Evolutionary conservation across 148 eudicot species (phyloP), one percentile per base, ranked within the genome.

Genomic region (Diospyros lotus): DNA sequence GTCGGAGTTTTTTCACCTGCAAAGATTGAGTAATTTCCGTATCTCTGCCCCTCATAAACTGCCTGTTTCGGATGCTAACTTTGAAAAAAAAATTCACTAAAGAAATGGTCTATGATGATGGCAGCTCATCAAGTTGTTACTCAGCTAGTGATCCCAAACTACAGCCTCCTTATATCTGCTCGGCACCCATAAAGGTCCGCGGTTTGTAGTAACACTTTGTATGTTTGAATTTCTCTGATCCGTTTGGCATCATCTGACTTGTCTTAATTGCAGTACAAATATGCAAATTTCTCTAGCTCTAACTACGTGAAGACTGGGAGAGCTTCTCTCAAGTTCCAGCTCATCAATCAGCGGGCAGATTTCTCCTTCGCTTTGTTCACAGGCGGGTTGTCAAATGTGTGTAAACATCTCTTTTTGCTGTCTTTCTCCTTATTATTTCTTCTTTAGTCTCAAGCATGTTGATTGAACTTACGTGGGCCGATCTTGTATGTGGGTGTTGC

Each of bases 331-430:
- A 87, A 66, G 59, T 84, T 93, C 69, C 89, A 61, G 80, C 77
- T 93, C 76, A 93, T 91, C 73, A 93, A 93, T 86, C 98, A 93
- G 79, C 94, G 98, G 9, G 83, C 89, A 76, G 98, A 93, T 83
- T 89, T 89, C 85, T 85, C 98, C 8, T 91, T 93, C 75, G 97
- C 89, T 17, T 82, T 93, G 48, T 93, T 93, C 80, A 79, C 87
- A 48, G 98, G 98, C 18, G 97, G 98, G 2, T 72, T 91, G 61
- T 84, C 87, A 38, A 86, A 81, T 76, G 93, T 91, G 73, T 11
- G 95, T 80, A 2, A 44, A 76, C 8, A 58, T 56, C 8, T 6
- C 59, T 55, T 28, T 48, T 48, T 48, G 52, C 52, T 8, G 52
- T 48, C 52, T 8, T 48, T 28, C 28, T 28, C 28, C 28, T 28